phyloP scores from a whole-genome alignment of 257 asterid genomes.

The Solanum verrucosum region DNA sequence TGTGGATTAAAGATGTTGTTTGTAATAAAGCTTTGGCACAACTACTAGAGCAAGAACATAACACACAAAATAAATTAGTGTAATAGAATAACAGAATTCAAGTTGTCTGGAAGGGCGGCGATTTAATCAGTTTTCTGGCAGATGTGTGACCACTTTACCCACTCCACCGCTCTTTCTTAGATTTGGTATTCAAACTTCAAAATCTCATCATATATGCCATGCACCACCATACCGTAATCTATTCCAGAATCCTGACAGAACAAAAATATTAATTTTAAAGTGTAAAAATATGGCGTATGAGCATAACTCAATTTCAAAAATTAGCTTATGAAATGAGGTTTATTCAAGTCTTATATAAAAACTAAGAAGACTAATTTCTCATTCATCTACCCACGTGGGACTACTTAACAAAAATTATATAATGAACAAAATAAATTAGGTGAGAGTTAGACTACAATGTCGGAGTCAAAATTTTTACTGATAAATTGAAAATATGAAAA shows the following conservation, averaged over 20 bases:
- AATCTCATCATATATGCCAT: not conserved
- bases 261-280: not conserved
- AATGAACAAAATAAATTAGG: not conserved
- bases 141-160: not conserved
- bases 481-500: not conserved
- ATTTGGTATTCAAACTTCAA: not conserved
- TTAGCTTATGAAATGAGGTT: no score
- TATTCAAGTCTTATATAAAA: accelerated
- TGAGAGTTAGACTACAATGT: not conserved
- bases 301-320: no score
- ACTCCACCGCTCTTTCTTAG: not conserved
- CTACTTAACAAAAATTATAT: not conserved
- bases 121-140: not conserved
- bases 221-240: not conserved
- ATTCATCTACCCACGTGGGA: no score
- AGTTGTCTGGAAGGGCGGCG: not conserved
- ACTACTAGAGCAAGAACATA: not conserved
- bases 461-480: accelerated
- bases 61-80: not conserved
- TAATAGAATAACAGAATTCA: not conserved
- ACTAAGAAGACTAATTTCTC: no score
- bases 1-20: not conserved
- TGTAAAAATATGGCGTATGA: no score
- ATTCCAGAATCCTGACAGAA: not conserved
- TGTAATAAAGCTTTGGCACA: not conserved